Evolutionary conservation across 345 rosid species (phyloP), one percentile per base, ranked within the genome.

Genomic region (Melastoma malabathricum): DNA sequence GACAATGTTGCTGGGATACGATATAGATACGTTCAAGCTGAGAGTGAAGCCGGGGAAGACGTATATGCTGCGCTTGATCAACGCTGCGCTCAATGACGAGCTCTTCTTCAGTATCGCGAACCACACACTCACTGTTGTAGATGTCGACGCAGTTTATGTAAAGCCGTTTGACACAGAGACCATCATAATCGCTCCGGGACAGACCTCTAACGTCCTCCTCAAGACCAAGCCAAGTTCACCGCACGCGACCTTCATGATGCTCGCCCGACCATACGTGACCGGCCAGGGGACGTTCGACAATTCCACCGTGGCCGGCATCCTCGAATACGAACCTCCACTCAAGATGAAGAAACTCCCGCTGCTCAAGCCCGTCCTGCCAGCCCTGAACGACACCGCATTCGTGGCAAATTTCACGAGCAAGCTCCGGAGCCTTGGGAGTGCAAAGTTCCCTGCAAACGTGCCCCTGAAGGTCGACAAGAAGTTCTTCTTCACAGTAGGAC

Each of bases 271-370:
- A 23, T 83, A 80, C 44, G 86, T 12, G 4, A 79, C 90, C 20
- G 90, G 90, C 19, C 73, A 49, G 29, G 90, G 80, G 46, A 67
- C 90, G 43, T 77, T 75, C 9, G 82, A 72, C 51, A 76, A 72
- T 47, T 61, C 78, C 17, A 73, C 74, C 0, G 69, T 67, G 15
- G 78, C 78, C 0, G 78, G 68, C 0, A 52, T 70, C 15, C 47
- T 73, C 15, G 68, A 73, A 52, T 76, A 76, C 14, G 64, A 62
- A 16, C 48, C 39, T 10, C 64, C 67, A 1, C 48, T 51, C 19
- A 51, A 55, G 1, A 57, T 59, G 18, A 72, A 75, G 54, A 70
- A 60, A 15, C 71, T 71, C 41, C 79, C 56, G 0, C 61, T 75
- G 47, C 71, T 73, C 47, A 80, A 59, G 60, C 82, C 87, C 13